Evolutionary conservation across 1,284 basidiomycete species (phyloP).

Genomic region (Leccinum pachyderme): DNA sequence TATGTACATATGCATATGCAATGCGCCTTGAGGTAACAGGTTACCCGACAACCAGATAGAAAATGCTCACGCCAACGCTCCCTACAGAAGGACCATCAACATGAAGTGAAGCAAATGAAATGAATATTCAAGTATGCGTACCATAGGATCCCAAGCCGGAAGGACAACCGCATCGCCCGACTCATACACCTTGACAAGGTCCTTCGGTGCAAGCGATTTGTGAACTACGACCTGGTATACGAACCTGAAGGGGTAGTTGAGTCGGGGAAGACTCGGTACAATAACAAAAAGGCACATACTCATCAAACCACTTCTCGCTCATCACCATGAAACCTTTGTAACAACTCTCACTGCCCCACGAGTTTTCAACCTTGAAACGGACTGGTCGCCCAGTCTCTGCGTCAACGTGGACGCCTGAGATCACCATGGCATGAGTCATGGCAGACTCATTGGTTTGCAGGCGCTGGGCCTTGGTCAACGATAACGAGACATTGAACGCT

Average conservation of each 20-base stretch:
- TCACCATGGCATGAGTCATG: slow-evolving; percentile 95
- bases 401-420: slow-evolving; percentile 89
- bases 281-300: slow-evolving; percentile 51
- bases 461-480: slow-evolving; percentile 82
- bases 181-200: slow-evolving; percentile 81
- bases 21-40: neutral
- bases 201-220: slow-evolving; percentile 72
- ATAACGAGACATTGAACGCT: slow-evolving; percentile 57
- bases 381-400: slow-evolving; percentile 66
- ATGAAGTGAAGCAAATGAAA: neutral
- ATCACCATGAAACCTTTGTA: slow-evolving; percentile 92
- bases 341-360: slow-evolving; percentile 82
- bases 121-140: slow-evolving; percentile 33
- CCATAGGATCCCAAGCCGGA: slow-evolving; percentile 92
- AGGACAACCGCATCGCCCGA: slow-evolving; percentile 60
- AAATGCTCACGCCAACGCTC: slow-evolving; percentile 31
- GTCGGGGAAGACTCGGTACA: slow-evolving; percentile 6
- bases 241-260: slow-evolving; percentile 44
- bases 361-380: slow-evolving; percentile 94
- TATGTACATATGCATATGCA: neutral
- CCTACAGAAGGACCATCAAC: slow-evolving; percentile 21
- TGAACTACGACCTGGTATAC: slow-evolving; percentile 90
- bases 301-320: slow-evolving; percentile 88
- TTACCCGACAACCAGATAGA: neutral
- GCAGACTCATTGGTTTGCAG: slow-evolving; percentile 78